Base-by-base conservation (phyloP, 257 asterid genomes). In the Schizonepeta tenuifolia region DNA sequence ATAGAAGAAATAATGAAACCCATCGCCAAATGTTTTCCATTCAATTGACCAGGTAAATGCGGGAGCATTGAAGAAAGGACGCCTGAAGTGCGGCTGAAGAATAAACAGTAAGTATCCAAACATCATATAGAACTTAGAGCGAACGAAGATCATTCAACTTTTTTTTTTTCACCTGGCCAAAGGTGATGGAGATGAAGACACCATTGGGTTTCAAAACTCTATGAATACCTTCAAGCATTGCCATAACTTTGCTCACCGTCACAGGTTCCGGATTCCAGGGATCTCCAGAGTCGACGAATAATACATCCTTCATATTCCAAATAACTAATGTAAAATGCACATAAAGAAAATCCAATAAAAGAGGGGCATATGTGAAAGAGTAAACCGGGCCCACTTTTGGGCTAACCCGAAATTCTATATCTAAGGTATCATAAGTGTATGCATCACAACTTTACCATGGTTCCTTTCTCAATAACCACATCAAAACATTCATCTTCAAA, bases 391-490 rank as follows among this genome's bases (percentile, higher is more conserved):
- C 14, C 56, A 9, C 40, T 57, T 43, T 12, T 3, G 14, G 43
- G 20, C 63, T 15, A 64, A 70, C 35, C 40, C 38, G 21, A 60
- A 41, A 50, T 79, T 55, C 58, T 58, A 72, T 13, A 41, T 56
- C 40, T 8, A 36, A 36, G 17, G 47, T 49, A 62, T 10, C n/a
- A n/a, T 65, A 44, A 65, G 58, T 4, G 47, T 11, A 65, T 46
- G 38, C 50, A 24, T 28, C 75, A 18, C 31, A 54, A 77, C 15
- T 55, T 73, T 94, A 94, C 99, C 98, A 94, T 94, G 70, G 96
- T 90, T 83, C 99, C 99, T 81, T 94, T 94, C 93, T 94, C 99
- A 82, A 94, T 76, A 76, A 94, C 92, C 68, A 91, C 95, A 71
- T 91, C 99, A 81, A 91, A 91, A 73, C 86, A 81, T 73, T 81